A percentile compares a stretch with the other conserved stretches of the same genome.
phyloP scores from a whole-genome alignment of 306 rosid species.

The Gastrolobium villosum region DNA sequence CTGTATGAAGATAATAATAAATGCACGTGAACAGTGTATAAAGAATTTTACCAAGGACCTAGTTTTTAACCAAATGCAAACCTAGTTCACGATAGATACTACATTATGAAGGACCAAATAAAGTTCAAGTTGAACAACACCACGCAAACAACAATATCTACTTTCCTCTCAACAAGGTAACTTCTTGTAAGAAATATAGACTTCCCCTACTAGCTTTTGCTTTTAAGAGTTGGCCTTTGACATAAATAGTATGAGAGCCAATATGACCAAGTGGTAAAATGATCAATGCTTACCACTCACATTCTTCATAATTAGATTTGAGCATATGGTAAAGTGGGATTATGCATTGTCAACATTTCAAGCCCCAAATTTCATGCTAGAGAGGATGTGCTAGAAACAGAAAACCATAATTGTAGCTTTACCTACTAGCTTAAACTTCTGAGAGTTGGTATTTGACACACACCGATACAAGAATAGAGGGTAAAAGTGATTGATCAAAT shows the following conservation, averaged over 20 bases:
- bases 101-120: neutral
- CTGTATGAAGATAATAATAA: conserved; percentile 42
- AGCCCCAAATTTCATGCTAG: neutral
- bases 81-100: conserved; percentile 13
- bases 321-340: neutral
- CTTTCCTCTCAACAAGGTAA: conserved; percentile 31
- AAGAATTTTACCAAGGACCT: neutral
- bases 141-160: neutral
- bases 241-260: neutral
- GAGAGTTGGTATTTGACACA: neutral
- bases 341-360: neutral
- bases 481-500: neutral
- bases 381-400: neutral
- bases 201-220: neutral
- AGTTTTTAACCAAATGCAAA: neutral
- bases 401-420: neutral
- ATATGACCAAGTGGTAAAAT: neutral
- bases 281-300: neutral
- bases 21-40: neutral
- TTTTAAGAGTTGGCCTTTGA: neutral
- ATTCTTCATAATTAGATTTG: neutral
- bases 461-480: neutral
- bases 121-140: neutral
- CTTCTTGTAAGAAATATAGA: neutral
- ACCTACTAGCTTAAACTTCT: neutral